Conservation (phyloP, 768 basidiomycete genomes). For the Jaapia argillacea region DNA sequence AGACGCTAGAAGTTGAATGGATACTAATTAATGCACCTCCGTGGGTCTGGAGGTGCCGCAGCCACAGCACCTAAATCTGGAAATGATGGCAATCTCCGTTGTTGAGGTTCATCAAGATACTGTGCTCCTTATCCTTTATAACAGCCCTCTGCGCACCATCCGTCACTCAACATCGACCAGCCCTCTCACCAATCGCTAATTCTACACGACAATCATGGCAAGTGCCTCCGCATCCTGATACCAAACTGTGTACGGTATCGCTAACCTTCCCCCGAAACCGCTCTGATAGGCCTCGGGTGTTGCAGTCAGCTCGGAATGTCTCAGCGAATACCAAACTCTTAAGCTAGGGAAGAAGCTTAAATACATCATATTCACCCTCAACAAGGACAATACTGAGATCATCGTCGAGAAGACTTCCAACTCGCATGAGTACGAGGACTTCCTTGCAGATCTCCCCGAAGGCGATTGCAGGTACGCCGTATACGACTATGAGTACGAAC, state of each 20-base stretch:
- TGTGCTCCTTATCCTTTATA: slow-evolving; percentile 11
- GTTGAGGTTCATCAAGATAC: slow-evolving; percentile 15
- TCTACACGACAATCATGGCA: too few species aligned
- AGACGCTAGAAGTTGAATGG: too few species aligned
- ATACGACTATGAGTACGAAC: slow-evolving; percentile 83
- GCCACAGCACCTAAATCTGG: slow-evolving; percentile 7
- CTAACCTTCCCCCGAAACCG: too few species aligned
- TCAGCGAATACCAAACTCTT: slow-evolving; percentile 51
- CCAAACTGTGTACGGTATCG: too few species aligned
- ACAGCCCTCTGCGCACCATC: too few species aligned
- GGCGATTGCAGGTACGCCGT: slow-evolving; percentile 79
- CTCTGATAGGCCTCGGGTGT: slow-evolving; percentile 62
- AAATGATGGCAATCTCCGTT: slow-evolving; percentile 18
- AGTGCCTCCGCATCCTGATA: too few species aligned
- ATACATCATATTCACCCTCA: slow-evolving; percentile 78
- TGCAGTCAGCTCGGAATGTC: slow-evolving; percentile 44
- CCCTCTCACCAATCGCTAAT: too few species aligned
- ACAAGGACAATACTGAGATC: slow-evolving; percentile 55
- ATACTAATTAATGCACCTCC: neutral
- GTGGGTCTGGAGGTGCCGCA: slow-evolving; percentile 10
- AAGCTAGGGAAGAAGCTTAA: slow-evolving; percentile 71
- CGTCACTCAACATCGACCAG: too few species aligned
- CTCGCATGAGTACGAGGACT: slow-evolving; percentile 52
- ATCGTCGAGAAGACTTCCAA: slow-evolving; percentile 59
- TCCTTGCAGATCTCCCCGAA: slow-evolving; percentile 66